Base-by-base conservation (phyloP, 805 yeast genomes). In the Komagataella ulmi region DNA sequence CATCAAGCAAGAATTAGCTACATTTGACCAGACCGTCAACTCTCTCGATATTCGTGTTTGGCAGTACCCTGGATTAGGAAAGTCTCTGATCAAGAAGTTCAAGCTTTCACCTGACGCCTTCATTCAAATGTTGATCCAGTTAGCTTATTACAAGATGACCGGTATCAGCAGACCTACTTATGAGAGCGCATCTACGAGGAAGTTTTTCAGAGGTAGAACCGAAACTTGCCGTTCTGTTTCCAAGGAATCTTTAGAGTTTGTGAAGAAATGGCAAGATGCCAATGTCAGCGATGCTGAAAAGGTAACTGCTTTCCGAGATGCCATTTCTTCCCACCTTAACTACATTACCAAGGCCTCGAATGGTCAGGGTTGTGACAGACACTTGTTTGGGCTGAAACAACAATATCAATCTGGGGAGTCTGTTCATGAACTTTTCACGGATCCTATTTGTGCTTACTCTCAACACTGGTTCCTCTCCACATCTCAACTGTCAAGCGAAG, bases 171-270 rank as follows among this genome's bases (percentile, higher is more conserved):
- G 91, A 62, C 97, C 97, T 56, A 91, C 97, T 10, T 91, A 91
- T 69, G 99, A 91, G 69, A 83, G 96, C 50, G 97, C 97, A 2
- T 88, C 98, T 18, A 91, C 97, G 1, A 81, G 98, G 67, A 83
- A 80, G 65, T 91, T 75, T 67, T 84, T 80, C 62, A 81, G 79
- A 61, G 99, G 99, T 52, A 80, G 99, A 66, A 91, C 98, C 7
- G 99, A 91, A 69, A 85, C 97, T 21, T 88, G 93, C 55, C 79
- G 99, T 61, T 71, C 88, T 3, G 96, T 88, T 8, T 81, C 96
- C 7, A 64, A 65, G 50, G 95, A 85, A 63, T 77, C 88, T 23
- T 72, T 77, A 49, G 71, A 71, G 40, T 86, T 89, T 67, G 95
- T 85, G 53, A 71, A 77, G 62, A 79, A 85, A 43, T 87, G 95